These are phyloP conservation scores for Musa balbisiana DNA, from an alignment of 202 grass and related monocot genomes.

Conservation along the genomic window DNA sequence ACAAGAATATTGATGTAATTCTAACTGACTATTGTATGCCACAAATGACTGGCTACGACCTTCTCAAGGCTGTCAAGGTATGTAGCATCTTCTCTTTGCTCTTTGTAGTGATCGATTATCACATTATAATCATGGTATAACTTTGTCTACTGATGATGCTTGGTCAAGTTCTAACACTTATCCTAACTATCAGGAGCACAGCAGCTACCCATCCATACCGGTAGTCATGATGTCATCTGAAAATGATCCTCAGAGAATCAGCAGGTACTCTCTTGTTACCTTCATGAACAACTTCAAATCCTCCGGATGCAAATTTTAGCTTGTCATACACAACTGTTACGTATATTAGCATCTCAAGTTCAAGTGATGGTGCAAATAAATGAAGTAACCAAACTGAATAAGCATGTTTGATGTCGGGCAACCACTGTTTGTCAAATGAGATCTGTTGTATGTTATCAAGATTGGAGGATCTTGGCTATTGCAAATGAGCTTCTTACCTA, in stretches of 20 bases:
- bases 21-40: conserved; percentile 27
- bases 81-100: background rate
- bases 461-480: too few species aligned
- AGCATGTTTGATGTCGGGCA: too few species aligned
- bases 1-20: conserved; percentile 20
- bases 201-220: conserved; percentile 12
- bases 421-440: too few species aligned
- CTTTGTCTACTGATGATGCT: background rate
- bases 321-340: too few species aligned
- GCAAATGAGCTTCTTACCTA: too few species aligned
- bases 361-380: too few species aligned
- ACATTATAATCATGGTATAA: background rate
- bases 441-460: too few species aligned
- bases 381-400: too few species aligned
- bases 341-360: too few species aligned
- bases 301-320: too few species aligned
- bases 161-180: background rate
- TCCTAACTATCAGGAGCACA: conserved; percentile 5
- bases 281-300: too few species aligned
- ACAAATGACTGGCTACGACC: conserved; percentile 23
- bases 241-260: conserved; percentile 22
- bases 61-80: conserved; percentile 27
- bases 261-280: background rate
- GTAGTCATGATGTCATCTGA: conserved; percentile 30
- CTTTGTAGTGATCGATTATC: background rate